These are phyloP conservation scores for Tricholoma terreum DNA, from an alignment of 768 basidiomycete species.

Conservation along the genomic window DNA sequence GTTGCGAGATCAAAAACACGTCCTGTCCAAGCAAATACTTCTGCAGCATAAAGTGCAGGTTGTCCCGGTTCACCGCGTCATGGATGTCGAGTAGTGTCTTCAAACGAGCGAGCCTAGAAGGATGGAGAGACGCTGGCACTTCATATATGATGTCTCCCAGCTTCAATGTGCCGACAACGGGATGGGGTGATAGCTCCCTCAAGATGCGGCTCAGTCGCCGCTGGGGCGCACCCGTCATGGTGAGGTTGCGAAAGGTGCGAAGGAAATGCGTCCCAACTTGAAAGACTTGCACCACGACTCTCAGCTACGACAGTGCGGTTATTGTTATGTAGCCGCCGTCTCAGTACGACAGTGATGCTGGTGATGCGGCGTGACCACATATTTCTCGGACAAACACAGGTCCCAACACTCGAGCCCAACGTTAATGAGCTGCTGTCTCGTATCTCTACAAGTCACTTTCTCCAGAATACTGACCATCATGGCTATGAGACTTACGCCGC, in stretches of 20 bases:
- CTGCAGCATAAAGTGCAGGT: constrained; percentile 64
- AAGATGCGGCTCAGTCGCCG: constrained; percentile 50
- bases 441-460: too few relatives aligned
- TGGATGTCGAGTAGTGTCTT: constrained; percentile 46
- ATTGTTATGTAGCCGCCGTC: too few relatives aligned
- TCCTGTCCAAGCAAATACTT: constrained; percentile 69
- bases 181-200: constrained; percentile 38
- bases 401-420: too few relatives aligned
- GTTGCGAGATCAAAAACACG: constrained; percentile 62
- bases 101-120: constrained; percentile 46
- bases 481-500: too few relatives aligned
- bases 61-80: constrained; percentile 52
- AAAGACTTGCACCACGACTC: too few relatives aligned
- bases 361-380: too few relatives aligned
- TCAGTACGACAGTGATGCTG: too few relatives aligned
- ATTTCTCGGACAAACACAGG: too few relatives aligned
- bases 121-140: constrained; percentile 45
- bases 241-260: background rate
- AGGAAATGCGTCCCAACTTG: too few relatives aligned
- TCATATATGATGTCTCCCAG: constrained; percentile 57
- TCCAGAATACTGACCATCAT: too few relatives aligned
- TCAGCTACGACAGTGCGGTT: too few relatives aligned
- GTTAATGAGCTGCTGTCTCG: too few relatives aligned
- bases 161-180: constrained; percentile 50
- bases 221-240: constrained; percentile 33